Percentiles rank a stretch among this genome's conserved stretches.
Evolutionary conservation across 2,329 filamentous ascomycete species (phyloP).

Genomic region (Tolypocladium guangdongense): DNA sequence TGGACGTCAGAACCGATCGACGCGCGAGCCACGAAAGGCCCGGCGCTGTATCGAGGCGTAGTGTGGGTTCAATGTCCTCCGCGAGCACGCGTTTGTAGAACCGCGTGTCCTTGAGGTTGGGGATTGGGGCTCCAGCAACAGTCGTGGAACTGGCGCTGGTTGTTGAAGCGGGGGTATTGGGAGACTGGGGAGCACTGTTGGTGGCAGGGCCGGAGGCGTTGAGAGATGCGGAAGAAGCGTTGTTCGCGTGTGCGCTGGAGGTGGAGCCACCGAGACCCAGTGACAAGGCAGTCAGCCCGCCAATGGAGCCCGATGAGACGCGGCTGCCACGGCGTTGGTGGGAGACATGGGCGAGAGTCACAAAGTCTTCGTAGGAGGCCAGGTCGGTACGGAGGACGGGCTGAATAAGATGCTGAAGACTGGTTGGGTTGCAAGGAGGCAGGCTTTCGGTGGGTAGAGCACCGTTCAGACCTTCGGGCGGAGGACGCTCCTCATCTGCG

Average conservation of each 20-base stretch:
- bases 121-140: conserved; percentile 25
- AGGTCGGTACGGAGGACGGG: conserved; percentile 77
- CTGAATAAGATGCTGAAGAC: conserved; percentile 73
- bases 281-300: conserved; percentile 36
- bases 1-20: conserved; percentile 69
- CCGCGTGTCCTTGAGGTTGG: conserved; percentile 73
- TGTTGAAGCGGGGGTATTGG: conserved; percentile 44
- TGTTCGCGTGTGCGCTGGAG: conserved; percentile 40
- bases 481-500: conserved; percentile 30
- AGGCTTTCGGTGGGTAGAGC: conserved; percentile 30
- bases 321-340: conserved; percentile 51
- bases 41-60: conserved; percentile 80
- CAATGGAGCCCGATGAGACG: conserved; percentile 56
- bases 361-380: conserved; percentile 74
- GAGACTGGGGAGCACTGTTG: conserved; percentile 46
- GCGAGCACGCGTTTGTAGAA: conserved; percentile 86
- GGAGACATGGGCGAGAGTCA: conserved; percentile 60
- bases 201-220: conserved; percentile 35
- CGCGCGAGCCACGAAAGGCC: conserved; percentile 90
- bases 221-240: conserved; percentile 50
- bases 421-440: conserved; percentile 49
- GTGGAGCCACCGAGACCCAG: conserved; percentile 34
- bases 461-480: conserved; percentile 17
- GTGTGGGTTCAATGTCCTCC: conserved; percentile 90
- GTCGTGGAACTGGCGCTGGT: conserved; percentile 32